Conservation (phyloP, 2,329 filamentous ascomycete genomes). For the Akanthomyces dipterigenus region DNA sequence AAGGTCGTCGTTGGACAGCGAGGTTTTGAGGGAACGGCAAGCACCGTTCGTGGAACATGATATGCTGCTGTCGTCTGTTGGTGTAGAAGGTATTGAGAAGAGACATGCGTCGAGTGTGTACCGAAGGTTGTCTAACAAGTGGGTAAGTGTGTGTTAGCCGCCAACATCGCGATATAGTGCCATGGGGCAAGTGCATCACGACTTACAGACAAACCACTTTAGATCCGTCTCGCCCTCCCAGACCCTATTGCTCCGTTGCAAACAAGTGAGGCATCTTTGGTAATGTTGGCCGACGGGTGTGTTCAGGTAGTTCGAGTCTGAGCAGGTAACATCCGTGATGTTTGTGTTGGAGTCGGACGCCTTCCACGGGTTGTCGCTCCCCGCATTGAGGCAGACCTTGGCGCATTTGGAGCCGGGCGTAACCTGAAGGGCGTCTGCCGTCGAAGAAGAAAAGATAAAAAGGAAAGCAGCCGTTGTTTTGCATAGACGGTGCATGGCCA, state of each 20-base stretch:
- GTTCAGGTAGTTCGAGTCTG: constrained; percentile 32
- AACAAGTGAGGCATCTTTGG: constrained; percentile 39
- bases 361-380: constrained; percentile 26
- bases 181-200: too few relatives aligned
- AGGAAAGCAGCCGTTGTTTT: too few relatives aligned
- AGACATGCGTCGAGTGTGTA: constrained; percentile 43
- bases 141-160: constrained; percentile 12
- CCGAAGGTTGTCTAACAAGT: constrained; percentile 40
- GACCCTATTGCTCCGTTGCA: constrained; percentile 36
- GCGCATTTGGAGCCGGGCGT: constrained; percentile 46
- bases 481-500: too few relatives aligned
- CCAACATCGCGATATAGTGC: too few relatives aligned
- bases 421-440: constrained; percentile 32
- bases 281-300: constrained; percentile 36
- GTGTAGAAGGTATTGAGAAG: constrained; percentile 27
- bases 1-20: constrained; percentile 29
- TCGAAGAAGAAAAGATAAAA: too few relatives aligned
- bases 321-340: constrained; percentile 40
- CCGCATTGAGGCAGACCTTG: constrained; percentile 36
- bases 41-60: constrained; percentile 37
- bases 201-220: constrained; percentile 42
- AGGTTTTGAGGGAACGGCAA: constrained; percentile 33
- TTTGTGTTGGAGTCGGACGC: constrained; percentile 34
- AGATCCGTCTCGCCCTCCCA: constrained; percentile 33
- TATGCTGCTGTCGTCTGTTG: constrained; percentile 25